Conservation (phyloP, 805 yeast species). For the Nakazawaea ambrosiae region DNA sequence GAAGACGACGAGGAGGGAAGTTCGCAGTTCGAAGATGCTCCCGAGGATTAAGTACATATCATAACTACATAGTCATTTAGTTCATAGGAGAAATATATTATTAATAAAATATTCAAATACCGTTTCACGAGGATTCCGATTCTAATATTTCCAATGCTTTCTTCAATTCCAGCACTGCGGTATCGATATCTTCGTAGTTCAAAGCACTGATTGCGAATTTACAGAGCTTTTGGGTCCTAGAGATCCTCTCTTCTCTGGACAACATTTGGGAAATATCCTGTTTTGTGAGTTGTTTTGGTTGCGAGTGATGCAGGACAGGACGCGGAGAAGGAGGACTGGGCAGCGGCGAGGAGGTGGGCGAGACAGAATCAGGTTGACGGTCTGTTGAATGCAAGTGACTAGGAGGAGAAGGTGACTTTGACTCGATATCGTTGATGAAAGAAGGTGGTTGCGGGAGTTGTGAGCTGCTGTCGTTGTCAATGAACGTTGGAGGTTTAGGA, state of each 20-base stretch:
- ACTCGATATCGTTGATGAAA: not conserved
- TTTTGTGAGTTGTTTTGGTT: constrained; percentile 13
- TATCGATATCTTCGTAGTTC: constrained; percentile 65
- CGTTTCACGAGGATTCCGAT: not conserved
- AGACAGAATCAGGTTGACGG: not conserved
- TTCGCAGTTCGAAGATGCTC: constrained; percentile 7
- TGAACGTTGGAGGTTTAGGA: constrained; percentile 1
- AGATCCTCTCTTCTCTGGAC: constrained; percentile 46
- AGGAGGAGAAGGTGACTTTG: not conserved
- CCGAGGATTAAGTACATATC: constrained; percentile 3
- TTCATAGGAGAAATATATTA: too few relatives aligned
- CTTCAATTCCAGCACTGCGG: constrained; percentile 57
- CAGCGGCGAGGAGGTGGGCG: not conserved
- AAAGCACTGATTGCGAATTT: constrained; percentile 74
- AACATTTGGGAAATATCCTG: constrained; percentile 43
- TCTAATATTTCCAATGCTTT: constrained; percentile 43
- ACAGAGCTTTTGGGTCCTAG: constrained; percentile 60
- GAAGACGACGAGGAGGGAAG: constrained; percentile 12
- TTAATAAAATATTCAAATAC: too few relatives aligned
- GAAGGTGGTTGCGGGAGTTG: constrained; percentile 2
- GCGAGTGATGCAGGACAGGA: not conserved
- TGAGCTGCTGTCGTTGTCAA: not conserved
- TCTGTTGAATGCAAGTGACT: not conserved
- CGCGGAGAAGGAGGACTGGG: not conserved
- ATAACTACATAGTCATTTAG: not conserved